Conservation (phyloP, 805 yeast species). For the Zygoascus ofunaensis region DNA sequence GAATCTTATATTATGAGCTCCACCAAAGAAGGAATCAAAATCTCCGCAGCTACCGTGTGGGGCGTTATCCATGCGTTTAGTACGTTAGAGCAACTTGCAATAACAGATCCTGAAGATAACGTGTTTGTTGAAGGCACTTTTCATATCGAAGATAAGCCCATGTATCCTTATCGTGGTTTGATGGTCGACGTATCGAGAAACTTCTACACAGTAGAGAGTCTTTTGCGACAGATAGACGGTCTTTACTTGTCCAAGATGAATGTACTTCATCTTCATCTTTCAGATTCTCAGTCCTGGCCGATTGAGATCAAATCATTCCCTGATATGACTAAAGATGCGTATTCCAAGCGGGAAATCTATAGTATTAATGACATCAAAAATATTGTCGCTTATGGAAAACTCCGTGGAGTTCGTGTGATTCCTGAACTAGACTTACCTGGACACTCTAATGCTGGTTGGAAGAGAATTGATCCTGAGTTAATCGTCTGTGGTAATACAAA, state of each 20-base stretch:
- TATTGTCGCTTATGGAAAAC: slow-evolving; percentile 28
- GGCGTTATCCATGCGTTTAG: slow-evolving; percentile 35
- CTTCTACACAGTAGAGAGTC: slow-evolving; percentile 24
- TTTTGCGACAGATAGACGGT: slow-evolving; percentile 31
- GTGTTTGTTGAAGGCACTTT: slow-evolving; percentile 29
- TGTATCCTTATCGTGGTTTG: slow-evolving; percentile 32
- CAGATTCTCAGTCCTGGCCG: slow-evolving; percentile 36
- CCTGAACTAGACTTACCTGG: slow-evolving; percentile 38
- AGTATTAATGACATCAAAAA: slow-evolving; percentile 23
- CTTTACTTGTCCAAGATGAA: slow-evolving; percentile 33
- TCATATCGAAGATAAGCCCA: slow-evolving; percentile 28
- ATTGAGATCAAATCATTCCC: slow-evolving; percentile 28
- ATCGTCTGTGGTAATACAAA: slow-evolving; percentile 28
- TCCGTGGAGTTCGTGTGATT: slow-evolving; percentile 32
- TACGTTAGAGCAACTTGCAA: slow-evolving; percentile 33
- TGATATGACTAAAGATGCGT: slow-evolving; percentile 33
- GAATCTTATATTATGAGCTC: slow-evolving; percentile 27
- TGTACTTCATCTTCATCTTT: slow-evolving; percentile 35
- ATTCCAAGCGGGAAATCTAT: slow-evolving; percentile 28
- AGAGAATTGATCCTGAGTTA: slow-evolving; percentile 24
- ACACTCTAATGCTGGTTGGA: slow-evolving; percentile 34
- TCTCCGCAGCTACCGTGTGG: slow-evolving; percentile 31
- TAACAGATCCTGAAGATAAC: slow-evolving; percentile 20
- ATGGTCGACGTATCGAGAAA: slow-evolving; percentile 34
- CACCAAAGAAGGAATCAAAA: slow-evolving; percentile 6